Conservation (phyloP, 73 alveolate species). For the Durusdinium trenchii region DNA sequence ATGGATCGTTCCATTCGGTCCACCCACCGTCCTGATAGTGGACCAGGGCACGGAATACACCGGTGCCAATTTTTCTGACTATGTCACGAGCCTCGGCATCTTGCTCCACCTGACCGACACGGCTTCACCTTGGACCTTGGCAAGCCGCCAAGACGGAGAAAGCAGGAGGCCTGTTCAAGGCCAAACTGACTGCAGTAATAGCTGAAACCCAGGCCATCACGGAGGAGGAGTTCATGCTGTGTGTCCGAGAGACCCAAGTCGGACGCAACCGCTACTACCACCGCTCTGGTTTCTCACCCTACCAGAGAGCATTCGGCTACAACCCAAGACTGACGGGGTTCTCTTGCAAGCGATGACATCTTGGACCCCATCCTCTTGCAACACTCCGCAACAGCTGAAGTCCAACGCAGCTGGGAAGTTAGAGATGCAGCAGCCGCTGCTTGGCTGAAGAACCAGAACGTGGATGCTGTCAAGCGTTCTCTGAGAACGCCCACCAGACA, state of each 20-base stretch:
- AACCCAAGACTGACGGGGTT: neutral
- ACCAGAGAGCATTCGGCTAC: neutral
- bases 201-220: neutral
- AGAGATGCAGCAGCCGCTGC: neutral
- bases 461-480: neutral
- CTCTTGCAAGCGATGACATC: neutral
- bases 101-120: neutral
- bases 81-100: neutral
- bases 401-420: neutral
- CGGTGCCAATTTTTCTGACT: neutral
- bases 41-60: neutral
- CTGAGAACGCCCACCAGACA: neutral
- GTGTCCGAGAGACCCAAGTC: neutral
- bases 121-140: neutral
- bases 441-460: neutral
- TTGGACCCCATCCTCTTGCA: neutral
- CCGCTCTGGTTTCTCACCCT: neutral
- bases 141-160: conserved; percentile 1
- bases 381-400: neutral
- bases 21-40: neutral
- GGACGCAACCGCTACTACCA: neutral
- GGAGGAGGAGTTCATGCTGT: neutral
- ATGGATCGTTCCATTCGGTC: neutral
- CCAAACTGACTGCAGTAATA: neutral
- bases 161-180: neutral